These are phyloP conservation scores for Xylaria polymorpha DNA, from an alignment of 2,329 filamentous ascomycete genomes.

Conservation along the genomic window DNA sequence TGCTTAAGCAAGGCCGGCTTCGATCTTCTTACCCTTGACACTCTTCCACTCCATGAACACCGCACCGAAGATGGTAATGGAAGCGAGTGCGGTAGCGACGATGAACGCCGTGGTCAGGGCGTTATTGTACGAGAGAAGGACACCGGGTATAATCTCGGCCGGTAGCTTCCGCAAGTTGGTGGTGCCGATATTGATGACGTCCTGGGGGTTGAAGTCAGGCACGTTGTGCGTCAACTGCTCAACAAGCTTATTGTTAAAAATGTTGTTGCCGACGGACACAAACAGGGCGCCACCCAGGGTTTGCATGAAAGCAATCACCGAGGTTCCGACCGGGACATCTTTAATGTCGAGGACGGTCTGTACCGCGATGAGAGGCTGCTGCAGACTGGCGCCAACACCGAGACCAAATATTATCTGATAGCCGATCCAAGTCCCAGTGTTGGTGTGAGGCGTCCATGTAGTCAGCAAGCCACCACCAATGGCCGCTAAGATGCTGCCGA, in stretches of 20 bases:
- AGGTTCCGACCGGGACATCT: slow-evolving; percentile 47
- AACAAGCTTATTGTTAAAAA: slow-evolving; percentile 62
- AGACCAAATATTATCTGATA: slow-evolving; percentile 57
- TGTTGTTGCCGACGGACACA: slow-evolving; percentile 62
- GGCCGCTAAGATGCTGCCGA: slow-evolving; percentile 48
- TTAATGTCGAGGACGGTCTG: slow-evolving; percentile 53
- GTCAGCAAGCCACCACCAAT: slow-evolving; percentile 56
- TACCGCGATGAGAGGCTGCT: slow-evolving; percentile 57
- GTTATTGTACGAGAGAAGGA: slow-evolving; percentile 58
- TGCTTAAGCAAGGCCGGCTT: slow-evolving; percentile 38
- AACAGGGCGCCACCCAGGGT: slow-evolving; percentile 61
- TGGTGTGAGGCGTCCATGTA: slow-evolving; percentile 51
- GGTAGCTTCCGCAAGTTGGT: slow-evolving; percentile 53
- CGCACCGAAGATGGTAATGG: slow-evolving; percentile 57
- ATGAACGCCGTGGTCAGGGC: slow-evolving; percentile 58
- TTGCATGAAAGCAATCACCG: slow-evolving; percentile 56
- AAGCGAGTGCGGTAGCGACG: slow-evolving; percentile 58
- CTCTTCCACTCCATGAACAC: slow-evolving; percentile 65
- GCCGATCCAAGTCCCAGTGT: slow-evolving; percentile 54
- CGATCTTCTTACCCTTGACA: slow-evolving; percentile 65
- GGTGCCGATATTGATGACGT: slow-evolving; percentile 53
- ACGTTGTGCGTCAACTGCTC: slow-evolving; percentile 52
- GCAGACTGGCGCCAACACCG: slow-evolving; percentile 55
- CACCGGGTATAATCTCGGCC: slow-evolving; percentile 48
- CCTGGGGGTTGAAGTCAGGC: slow-evolving; percentile 51